Conservation (phyloP, 768 basidiomycete genomes). For the Boletus huronensis region DNA sequence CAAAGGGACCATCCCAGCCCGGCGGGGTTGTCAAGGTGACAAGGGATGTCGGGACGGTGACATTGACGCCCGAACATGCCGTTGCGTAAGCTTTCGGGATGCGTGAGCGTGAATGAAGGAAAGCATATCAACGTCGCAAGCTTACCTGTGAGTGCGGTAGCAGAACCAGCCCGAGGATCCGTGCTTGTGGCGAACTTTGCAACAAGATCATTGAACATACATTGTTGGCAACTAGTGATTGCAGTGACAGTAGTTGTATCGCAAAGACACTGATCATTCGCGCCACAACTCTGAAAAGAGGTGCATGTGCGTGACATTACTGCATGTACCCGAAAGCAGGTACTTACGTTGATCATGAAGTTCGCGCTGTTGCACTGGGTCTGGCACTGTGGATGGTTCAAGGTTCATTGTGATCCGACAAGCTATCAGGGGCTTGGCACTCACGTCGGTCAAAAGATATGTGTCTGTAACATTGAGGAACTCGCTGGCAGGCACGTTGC, state of each 20-base stretch:
- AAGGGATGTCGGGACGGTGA: slow-evolving; percentile 37
- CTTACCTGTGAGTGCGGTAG: slow-evolving; percentile 54
- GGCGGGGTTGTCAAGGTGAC: slow-evolving; percentile 44
- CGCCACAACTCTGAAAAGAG: slow-evolving; percentile 39
- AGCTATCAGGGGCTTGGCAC: slow-evolving; percentile 4
- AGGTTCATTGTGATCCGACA: neutral
- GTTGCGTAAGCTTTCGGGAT: slow-evolving; percentile 48
- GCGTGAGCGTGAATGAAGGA: slow-evolving; percentile 6
- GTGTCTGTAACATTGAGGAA: slow-evolving; percentile 42
- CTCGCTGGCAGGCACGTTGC: slow-evolving; percentile 38
- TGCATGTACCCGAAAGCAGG: neutral
- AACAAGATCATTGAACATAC: slow-evolving; percentile 60
- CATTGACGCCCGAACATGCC: slow-evolving; percentile 41
- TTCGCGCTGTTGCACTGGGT: slow-evolving; percentile 27
- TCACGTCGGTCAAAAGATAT: slow-evolving; percentile 28
- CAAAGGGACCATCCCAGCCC: slow-evolving; percentile 61
- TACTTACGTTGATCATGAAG: slow-evolving; percentile 24
- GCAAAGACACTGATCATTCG: slow-evolving; percentile 55
- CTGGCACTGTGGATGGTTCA: slow-evolving; percentile 21
- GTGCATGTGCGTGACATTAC: neutral
- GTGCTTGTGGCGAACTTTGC: slow-evolving; percentile 43
- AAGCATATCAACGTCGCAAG: neutral
- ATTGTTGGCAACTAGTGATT: slow-evolving; percentile 59
- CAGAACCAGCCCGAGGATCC: slow-evolving; percentile 58
- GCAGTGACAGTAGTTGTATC: slow-evolving; percentile 35